Evolutionary conservation across 2,329 filamentous ascomycete species (phyloP), one percentile per base, ranked within the genome.

Genomic region (Xylaria polymorpha): DNA sequence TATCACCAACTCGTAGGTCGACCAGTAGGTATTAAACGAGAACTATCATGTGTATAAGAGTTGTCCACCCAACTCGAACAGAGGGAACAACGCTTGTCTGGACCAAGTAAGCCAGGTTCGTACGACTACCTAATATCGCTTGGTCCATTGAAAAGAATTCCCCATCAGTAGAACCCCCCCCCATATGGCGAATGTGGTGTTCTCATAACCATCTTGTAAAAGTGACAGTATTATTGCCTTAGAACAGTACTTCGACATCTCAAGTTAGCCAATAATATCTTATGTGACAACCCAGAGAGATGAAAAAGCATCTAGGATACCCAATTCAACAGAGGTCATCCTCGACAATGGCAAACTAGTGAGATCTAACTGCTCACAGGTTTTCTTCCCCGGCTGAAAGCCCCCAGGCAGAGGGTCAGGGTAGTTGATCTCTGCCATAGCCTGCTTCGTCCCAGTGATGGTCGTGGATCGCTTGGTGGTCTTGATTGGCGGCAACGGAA

Each of bases 361-460:
- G 43, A 51, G 29, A 18, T 37, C 41, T 12, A 32, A 25, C 60
- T 50, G 60, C 66, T 69, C 62, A 67, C 69, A 44, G 15, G 48
- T 69, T 63, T 76, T 77, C 67, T 76, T 77, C 15, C 76, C 74
- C 15, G 72, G 71, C 25, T 74, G 74, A n/a, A 77, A 77, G 3
- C 74, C 76, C 0, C 73, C 71, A 1, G 76, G 76, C 6, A 77
- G 67, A 43, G 70, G 65, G 46, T 77, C 75, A 22, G 72, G 74
- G 46, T 77, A 77, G 62, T 72, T 76, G 62, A 76, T 66, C 22
- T 76, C 73, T 5, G 67, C 62, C 50, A 56, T 60, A 4, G 39
- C 67, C 32, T 68, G 46, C 58, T 67, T 73, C 10, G 67, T 58
- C 37, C 61, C 65, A 12, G 67, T 56, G 44, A 67, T 74, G 6